These are phyloP conservation scores for Leccinum fibrillosum DNA, from an alignment of 768 basidiomycete species.

Conservation along the genomic window DNA sequence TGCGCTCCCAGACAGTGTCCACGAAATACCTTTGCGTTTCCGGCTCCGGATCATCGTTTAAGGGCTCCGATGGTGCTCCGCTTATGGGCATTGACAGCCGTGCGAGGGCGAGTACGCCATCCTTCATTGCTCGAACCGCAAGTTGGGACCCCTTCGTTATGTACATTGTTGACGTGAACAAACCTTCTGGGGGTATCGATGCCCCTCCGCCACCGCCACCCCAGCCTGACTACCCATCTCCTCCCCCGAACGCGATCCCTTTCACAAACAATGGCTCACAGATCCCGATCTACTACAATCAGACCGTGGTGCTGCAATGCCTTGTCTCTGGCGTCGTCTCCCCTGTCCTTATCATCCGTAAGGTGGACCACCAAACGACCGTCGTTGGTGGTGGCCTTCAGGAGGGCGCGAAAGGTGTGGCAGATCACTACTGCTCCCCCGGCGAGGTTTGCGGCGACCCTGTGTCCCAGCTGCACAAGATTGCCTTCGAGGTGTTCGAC, in stretches of 20 bases:
- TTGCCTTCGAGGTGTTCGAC: constrained; percentile 90
- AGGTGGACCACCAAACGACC: constrained; percentile 86
- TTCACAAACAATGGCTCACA: constrained; percentile 81
- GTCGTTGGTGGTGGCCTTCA: constrained; percentile 90
- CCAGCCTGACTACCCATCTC: constrained; percentile 86
- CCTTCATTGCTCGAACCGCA: constrained; percentile 85
- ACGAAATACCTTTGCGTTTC: constrained; percentile 96
- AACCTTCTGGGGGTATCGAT: constrained; percentile 74
- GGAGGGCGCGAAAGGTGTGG: constrained; percentile 81
- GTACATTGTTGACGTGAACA: constrained; percentile 94
- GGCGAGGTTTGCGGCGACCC: constrained; percentile 93
- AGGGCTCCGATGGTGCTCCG: constrained; percentile 88
- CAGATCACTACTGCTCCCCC: constrained; percentile 76
- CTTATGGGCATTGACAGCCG: constrained; percentile 78
- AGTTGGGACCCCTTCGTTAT: constrained; percentile 96
- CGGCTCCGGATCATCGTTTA: constrained; percentile 89
- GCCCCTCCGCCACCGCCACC: constrained; percentile 77
- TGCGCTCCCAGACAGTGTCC: constrained; percentile 92
- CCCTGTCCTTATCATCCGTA: constrained; percentile 90
- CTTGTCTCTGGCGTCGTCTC: constrained; percentile 91
- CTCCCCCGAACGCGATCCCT: constrained; percentile 86
- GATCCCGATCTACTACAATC: constrained; percentile 94
- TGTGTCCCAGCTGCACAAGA: constrained; percentile 93
- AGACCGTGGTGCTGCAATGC: constrained; percentile 93
- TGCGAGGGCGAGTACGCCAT: constrained; percentile 69